Base-by-base conservation (phyloP, 306 rosid species). In the apple (Malus domestica) region DNA sequence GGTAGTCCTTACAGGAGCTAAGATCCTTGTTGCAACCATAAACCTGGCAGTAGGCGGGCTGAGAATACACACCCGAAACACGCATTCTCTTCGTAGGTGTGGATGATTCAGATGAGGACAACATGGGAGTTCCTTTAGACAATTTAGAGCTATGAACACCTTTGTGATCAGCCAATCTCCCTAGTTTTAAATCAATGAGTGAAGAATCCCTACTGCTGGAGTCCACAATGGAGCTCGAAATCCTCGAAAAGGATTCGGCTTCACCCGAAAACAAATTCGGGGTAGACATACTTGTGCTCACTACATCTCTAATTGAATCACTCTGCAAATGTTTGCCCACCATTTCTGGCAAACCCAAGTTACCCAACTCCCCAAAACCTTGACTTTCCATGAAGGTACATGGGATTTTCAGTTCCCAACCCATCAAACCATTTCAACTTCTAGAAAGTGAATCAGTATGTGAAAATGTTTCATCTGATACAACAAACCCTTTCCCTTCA, bases 1-100 rank as follows among this genome's bases (percentile, higher is more conserved):
- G 96, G 81, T 91, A 93, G 27, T 93, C 96, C 49, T 93, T 93
- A 29, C 84, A 91, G 58, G 90, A 79, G 83, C 88, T 85, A 72
- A 93, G 96, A 80, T 93, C 97, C 80, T 88, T 91, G 72, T 90
- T 83, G 77, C 98, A 93, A 42, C 96, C 98, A 88, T 87, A 86
- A 71, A 93, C 98, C 87, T 91, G 98, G 85, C 98, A 93, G 59
- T 74, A 78, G 11, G 88, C 81, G 70, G 77, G 81, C 66, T 84
- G 90, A 2, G 94, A 83, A 46, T 81, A 81, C 62, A 78, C 3
- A 68, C 90, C 88, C 0, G 89, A 86, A 33, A 83, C 76, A 59
- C 92, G 78, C 25, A 72, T 78, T 65, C 96, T 81, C 85, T 93
- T 93, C 1, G 91, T 69, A 7, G 91, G 87, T 5, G 82, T 80